Base-by-base conservation (phyloP, 805 yeast species). In the Candida broadrunensis region DNA sequence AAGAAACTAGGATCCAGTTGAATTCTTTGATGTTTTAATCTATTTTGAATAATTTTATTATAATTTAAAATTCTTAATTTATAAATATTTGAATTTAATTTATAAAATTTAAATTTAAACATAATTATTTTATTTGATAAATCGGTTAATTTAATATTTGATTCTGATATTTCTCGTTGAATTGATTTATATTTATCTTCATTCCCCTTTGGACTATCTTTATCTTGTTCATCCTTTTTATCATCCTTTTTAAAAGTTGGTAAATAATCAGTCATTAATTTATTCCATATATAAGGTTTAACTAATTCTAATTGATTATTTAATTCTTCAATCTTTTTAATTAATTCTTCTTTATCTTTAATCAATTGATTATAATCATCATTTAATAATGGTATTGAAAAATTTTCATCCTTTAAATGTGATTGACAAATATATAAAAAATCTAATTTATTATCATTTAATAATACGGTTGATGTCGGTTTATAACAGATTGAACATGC, bases 401-500 rank as follows among this genome's bases (percentile, higher is more conserved):
- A 80, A 13, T 65, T 59, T 11, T 51, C 58, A 51, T 79, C 83
- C 19, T 52, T 51, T 35, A 78, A 54, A 55, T 79, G 84, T 3
- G 59, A 38, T 5, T 59, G 58, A 53, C 84, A 79, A 3, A 72
- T 60, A 49, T 77, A 78, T 51, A 79, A 75, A 63, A 76, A 78
- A 51, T 78, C 84, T 3, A 54, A 60, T 33, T 71, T 72, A 42
- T 67, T 71, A 20, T 65, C 63, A 2, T 78, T 59, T 6, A 79
- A 55, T 24, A 79, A 52, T 11, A 78, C 83, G 0, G 70, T 50
- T 5, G 58, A 36, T 0, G 79, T 58, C 1, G 79, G 72, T 46
- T 75, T 77, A 55, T 60, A 77, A 59, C 85, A 79, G 12, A 78
- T 55, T 16, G 44, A 46, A 51, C 85, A 79, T 1, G 83, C 54